Conservation (phyloP, 2,329 filamentous ascomycete species). For the Zymoseptoria passerinii region DNA sequence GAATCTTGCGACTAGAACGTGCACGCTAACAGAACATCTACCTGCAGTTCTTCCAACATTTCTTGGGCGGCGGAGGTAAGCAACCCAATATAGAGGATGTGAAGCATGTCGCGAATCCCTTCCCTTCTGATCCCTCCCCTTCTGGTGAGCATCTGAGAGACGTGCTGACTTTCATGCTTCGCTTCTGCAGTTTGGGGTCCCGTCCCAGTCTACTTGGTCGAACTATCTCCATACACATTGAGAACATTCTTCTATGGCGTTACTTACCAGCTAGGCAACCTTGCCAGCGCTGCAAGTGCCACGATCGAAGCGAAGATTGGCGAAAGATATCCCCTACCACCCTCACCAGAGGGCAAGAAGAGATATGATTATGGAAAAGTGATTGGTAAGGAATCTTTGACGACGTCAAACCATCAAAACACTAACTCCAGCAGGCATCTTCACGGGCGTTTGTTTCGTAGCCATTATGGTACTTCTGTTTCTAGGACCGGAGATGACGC, state of each 20-base stretch:
- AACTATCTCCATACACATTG: slow-evolving; percentile 30
- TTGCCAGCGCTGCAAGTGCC: slow-evolving; percentile 30
- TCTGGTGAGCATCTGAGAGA: too few relatives aligned
- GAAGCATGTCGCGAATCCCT: not conserved
- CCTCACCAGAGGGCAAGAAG: slow-evolving; percentile 20
- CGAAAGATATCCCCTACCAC: slow-evolving; percentile 29
- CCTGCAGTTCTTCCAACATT: not conserved
- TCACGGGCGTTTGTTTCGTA: slow-evolving; percentile 14
- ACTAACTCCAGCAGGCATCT: slow-evolving; percentile 4
- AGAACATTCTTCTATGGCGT: slow-evolving; percentile 31
- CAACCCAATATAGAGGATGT: not conserved
- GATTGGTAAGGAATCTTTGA: slow-evolving; percentile 20
- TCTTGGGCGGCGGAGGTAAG: not conserved
- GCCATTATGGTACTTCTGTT: slow-evolving; percentile 31
- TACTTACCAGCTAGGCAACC: slow-evolving; percentile 34
- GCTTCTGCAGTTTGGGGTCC: slow-evolving; percentile 30
- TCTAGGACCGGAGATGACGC: slow-evolving; percentile 25
- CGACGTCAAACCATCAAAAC: not conserved
- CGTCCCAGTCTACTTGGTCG: slow-evolving; percentile 33
- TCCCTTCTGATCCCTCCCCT: too few relatives aligned
- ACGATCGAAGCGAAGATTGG: slow-evolving; percentile 34
- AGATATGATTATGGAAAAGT: slow-evolving; percentile 35
- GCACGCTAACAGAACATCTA: too few relatives aligned
- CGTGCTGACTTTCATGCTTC: slow-evolving; percentile 26
- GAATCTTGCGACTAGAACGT: not conserved